phyloP scores from a whole-genome alignment of 345 rosid species.

The Euclidium syriacum region DNA sequence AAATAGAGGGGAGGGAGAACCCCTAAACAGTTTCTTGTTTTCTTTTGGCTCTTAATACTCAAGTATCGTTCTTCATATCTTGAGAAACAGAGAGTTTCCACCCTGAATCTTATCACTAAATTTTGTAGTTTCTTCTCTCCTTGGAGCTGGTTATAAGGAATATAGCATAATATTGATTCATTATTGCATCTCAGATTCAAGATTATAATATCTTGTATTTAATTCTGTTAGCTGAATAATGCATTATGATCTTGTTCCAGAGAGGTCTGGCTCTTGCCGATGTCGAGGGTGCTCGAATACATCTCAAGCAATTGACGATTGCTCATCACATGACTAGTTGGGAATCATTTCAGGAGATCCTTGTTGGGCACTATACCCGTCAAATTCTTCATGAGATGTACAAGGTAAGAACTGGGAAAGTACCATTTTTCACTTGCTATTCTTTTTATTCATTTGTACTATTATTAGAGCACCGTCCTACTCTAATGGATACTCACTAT shows the following conservation, averaged over 20 bases:
- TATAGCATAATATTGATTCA: neutral
- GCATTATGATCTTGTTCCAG: conserved; percentile 38
- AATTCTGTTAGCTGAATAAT: neutral
- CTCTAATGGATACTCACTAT: neutral
- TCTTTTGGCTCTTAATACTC: neutral
- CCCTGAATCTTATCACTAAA: neutral
- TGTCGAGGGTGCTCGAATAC: conserved; percentile 89
- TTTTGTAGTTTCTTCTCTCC: neutral
- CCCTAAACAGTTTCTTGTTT: neutral
- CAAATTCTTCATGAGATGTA: conserved; percentile 94
- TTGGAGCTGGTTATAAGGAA: neutral
- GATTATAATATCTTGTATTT: neutral
- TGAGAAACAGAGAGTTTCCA: neutral
- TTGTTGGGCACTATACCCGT: conserved; percentile 72
- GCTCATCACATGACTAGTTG: conserved; percentile 87
- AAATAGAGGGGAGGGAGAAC: neutral
- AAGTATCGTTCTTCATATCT: neutral
- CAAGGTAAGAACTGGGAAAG: conserved; percentile 50
- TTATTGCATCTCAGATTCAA: conserved; percentile 1
- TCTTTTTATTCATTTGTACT: neutral
- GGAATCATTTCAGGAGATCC: conserved; percentile 89
- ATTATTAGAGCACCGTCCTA: neutral
- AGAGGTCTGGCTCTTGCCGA: conserved; percentile 97
- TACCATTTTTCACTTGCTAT: neutral
- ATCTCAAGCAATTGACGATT: conserved; percentile 72